phyloP scores from a whole-genome alignment of 192 early-diverging fungal species.

The Backusella mclennaniae region DNA sequence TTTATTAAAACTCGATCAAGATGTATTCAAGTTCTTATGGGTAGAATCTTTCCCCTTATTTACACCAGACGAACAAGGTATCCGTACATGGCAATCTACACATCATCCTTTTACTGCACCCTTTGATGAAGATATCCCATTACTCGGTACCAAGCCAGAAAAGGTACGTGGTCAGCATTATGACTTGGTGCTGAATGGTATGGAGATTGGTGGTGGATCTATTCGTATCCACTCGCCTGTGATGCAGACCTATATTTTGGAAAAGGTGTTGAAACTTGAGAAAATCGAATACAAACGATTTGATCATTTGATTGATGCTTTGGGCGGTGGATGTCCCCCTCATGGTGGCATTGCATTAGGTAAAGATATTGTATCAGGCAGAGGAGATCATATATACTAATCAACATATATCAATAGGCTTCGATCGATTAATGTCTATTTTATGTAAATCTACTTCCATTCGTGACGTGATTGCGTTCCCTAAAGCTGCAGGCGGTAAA shows the following conservation, averaged over 20 bases:
- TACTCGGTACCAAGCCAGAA: slow-evolving; percentile 61
- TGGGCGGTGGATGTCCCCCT: slow-evolving; percentile 83
- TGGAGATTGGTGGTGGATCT: slow-evolving; percentile 90
- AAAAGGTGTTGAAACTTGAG: slow-evolving; percentile 61
- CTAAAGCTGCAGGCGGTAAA: slow-evolving; percentile 76
- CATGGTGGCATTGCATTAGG: slow-evolving; percentile 85
- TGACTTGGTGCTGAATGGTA: slow-evolving; percentile 87
- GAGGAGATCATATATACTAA: background rate
- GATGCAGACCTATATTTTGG: slow-evolving; percentile 75
- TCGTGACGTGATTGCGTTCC: slow-evolving; percentile 92
- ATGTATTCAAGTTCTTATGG: slow-evolving; percentile 76
- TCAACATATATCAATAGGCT: slow-evolving; percentile 37
- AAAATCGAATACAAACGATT: slow-evolving; percentile 61
- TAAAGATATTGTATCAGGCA: background rate
- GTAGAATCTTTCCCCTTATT: slow-evolving; percentile 89
- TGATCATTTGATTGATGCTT: slow-evolving; percentile 77
- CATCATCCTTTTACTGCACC: slow-evolving; percentile 95
- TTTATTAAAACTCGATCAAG: slow-evolving; percentile 44
- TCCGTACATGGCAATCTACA: slow-evolving; percentile 54
- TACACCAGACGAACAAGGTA: slow-evolving; percentile 60
- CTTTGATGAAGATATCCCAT: slow-evolving; percentile 58
- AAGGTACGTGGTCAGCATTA: slow-evolving; percentile 79
- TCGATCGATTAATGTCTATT: slow-evolving; percentile 79
- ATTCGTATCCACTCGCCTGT: slow-evolving; percentile 82
- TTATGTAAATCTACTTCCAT: slow-evolving; percentile 70